A percentile compares a stretch with the other conserved stretches of the same genome.
phyloP scores from a whole-genome alignment of 1,139 yeast genomes.

The Spencermartinsiella ligniputridi region DNA sequence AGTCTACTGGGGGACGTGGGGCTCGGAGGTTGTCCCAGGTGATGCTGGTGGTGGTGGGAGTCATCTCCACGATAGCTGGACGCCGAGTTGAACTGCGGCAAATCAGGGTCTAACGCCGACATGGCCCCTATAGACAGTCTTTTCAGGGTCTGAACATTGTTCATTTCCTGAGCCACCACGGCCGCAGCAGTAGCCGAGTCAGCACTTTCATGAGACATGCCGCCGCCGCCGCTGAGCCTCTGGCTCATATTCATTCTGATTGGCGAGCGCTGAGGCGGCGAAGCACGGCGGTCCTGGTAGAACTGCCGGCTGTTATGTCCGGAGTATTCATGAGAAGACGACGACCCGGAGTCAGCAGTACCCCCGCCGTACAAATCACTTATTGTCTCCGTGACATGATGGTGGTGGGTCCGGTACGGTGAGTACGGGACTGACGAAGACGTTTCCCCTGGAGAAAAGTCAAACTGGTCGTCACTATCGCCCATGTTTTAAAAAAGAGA shows the following conservation, averaged over 20 bases:
- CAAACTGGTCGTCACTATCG: constrained; percentile 1
- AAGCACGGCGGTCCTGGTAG: background rate
- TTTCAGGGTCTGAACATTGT: constrained; percentile 43
- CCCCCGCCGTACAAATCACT: background rate
- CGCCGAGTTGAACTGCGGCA: constrained; percentile 30
- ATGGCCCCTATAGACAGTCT: constrained; percentile 44
- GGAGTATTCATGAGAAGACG: background rate
- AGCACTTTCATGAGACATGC: constrained; percentile 4
- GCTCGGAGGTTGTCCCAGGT: constrained; percentile 6
- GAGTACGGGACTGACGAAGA: background rate
- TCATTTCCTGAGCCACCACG: constrained; percentile 47
- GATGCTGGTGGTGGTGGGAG: constrained; percentile 10
- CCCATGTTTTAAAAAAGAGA: background rate
- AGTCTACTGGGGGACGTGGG: constrained; percentile 1
- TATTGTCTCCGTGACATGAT: background rate
- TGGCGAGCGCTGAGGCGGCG: background rate
- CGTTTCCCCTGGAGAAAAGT: background rate
- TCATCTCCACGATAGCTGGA: constrained; percentile 8
- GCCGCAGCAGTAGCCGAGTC: constrained; percentile 30
- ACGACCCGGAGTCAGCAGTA: background rate
- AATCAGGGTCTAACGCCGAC: constrained; percentile 43
- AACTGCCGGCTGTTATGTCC: background rate
- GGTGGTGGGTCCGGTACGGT: background rate
- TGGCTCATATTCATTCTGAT: background rate
- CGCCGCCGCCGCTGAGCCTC: background rate